phyloP scores from a whole-genome alignment of 2,329 filamentous ascomycete species.

The Colletotrichum sidae region DNA sequence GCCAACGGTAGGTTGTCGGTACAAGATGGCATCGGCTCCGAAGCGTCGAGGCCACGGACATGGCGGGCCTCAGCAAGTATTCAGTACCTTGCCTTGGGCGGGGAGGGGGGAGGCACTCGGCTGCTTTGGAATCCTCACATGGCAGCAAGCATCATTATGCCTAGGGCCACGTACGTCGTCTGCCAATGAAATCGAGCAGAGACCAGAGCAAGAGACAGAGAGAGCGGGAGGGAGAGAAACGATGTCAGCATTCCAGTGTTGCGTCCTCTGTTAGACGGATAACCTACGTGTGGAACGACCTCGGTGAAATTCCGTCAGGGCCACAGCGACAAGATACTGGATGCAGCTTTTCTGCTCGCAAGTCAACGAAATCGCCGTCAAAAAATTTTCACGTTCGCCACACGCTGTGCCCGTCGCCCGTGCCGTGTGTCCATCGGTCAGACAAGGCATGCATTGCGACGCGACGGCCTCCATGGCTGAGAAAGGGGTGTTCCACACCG shows the following conservation, averaged over 20 bases:
- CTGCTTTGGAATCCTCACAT: too few relatives aligned
- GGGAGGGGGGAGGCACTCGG: too few relatives aligned
- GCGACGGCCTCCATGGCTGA: neutral
- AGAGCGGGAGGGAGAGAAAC: neutral
- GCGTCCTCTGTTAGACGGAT: neutral
- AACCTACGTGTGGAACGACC: slow-evolving; percentile 10
- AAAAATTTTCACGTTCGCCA: neutral
- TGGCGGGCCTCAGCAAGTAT: neutral
- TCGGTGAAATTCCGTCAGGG: slow-evolving; percentile 28
- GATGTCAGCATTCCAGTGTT: neutral
- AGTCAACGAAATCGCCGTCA: slow-evolving; percentile 5
- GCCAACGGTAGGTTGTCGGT: neutral
- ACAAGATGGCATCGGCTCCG: slow-evolving; percentile 7
- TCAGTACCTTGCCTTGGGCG: too few relatives aligned
- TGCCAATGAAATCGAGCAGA: too few relatives aligned
- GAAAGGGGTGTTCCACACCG: slow-evolving; percentile 14
- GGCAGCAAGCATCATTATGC: too few relatives aligned
- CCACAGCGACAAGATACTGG: neutral
- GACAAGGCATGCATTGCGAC: too few relatives aligned
- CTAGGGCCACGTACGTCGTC: too few relatives aligned
- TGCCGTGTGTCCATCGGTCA: too few relatives aligned
- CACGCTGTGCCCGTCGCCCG: neutral
- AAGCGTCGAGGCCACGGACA: neutral
- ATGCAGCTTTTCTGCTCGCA: slow-evolving; percentile 2
- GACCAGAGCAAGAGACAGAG: neutral